Evolutionary conservation across 257 asterid genomes (phyloP), one percentile per base, ranked within the genome.

Genomic region (Plectranthus barbatus): DNA sequence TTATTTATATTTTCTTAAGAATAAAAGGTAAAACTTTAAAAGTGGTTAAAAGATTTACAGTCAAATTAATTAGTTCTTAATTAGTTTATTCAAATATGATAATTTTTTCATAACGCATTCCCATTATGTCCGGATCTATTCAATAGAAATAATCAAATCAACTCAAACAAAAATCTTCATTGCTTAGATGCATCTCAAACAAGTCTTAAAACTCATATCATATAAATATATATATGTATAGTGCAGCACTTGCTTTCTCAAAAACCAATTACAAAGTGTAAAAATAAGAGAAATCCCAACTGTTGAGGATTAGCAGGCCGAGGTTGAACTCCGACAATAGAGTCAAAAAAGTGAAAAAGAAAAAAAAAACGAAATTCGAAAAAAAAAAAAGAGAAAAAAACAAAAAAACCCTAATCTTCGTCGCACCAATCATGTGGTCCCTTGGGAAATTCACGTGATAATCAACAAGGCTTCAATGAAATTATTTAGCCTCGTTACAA

Each of bases 251-350:
- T 79, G 85, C 77, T 73, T 69, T 74, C 68, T 62, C 80, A 18
- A 42, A 50, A 72, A 75, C 83, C 77, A 71, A 72, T 55, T 52
- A 56, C 74, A 79, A 31, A 49, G 62, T 64, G 56, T 62, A n/a
- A 64, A 68, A 40, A 69, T 13, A 68, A 56, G 41, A 48, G 12
- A 26, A 68, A 58, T 50, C 59, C 77, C 77, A 64, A 60, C 6
- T 74, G 75, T 37, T 60, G 47, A 78, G 74, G 49, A 64, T 66
- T 60, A 75, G 79, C 88, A 79, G 74, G 86, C 82, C 75, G 67
- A 88, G 87, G 96, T 85, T 87, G 90, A 75, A 73, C 36, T 64
- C 34, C 73, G 74, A 72, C 82, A 79, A 74, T 60, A 62, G 34
- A 69, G 65, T 61, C 73, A 76, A 81, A 74, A 66, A 24, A 23